Percentiles rank a stretch among this genome's conserved stretches.
Conservation (phyloP, 2,329 filamentous ascomycete species). For the Botryotinia convoluta region DNA sequence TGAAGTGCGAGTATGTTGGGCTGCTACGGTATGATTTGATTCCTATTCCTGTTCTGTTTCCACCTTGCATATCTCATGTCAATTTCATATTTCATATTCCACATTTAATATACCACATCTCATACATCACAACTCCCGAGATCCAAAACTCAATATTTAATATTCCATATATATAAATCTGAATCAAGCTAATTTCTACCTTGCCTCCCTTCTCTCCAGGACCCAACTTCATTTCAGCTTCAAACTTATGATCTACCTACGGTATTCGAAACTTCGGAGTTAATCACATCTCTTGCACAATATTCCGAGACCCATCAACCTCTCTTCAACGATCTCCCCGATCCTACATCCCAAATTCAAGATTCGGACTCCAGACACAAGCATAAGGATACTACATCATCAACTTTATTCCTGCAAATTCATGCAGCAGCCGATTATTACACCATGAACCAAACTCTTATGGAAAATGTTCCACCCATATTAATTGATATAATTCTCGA, state of each 20-base stretch:
- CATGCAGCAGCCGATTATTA: slow-evolving; percentile 82
- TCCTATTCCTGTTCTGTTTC: neutral
- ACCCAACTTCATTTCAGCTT: slow-evolving; percentile 79
- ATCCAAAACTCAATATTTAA: neutral
- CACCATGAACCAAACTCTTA: slow-evolving; percentile 68
- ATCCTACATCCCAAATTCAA: slow-evolving; percentile 22
- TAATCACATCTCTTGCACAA: slow-evolving; percentile 62
- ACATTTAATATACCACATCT: neutral
- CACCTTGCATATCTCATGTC: neutral
- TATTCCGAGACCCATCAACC: slow-evolving; percentile 56
- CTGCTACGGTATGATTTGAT: slow-evolving; percentile 70
- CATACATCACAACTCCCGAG: neutral
- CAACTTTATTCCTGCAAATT: slow-evolving; percentile 56
- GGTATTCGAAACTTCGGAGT: slow-evolving; percentile 59
- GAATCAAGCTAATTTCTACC: slow-evolving; percentile 19
- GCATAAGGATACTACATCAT: slow-evolving; percentile 26
- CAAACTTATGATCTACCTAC: slow-evolving; percentile 59
- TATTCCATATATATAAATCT: slow-evolving; percentile 19
- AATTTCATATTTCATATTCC: slow-evolving; percentile 4
- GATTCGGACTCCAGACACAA: slow-evolving; percentile 10
- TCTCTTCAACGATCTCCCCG: slow-evolving; percentile 24
- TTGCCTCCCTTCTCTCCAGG: slow-evolving; percentile 49
- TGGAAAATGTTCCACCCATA: slow-evolving; percentile 71
- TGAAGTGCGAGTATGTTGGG: slow-evolving; percentile 91
- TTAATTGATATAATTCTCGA: slow-evolving; percentile 81